These are phyloP conservation scores for Ensete glaucum DNA, from an alignment of 176 grass and related monocot genomes.

Conservation along the genomic window DNA sequence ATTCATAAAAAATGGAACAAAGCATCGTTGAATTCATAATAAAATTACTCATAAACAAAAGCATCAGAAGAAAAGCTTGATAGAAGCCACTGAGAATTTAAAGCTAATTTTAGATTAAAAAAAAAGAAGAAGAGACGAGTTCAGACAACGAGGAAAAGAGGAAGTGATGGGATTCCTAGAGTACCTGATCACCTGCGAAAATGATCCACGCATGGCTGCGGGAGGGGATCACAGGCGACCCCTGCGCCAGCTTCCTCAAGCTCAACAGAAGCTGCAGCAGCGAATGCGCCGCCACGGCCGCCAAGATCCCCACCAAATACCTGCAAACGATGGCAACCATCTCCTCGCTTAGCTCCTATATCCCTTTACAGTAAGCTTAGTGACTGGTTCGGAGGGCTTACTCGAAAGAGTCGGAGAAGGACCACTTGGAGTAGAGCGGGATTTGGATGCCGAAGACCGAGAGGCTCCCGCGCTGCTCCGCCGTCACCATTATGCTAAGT, in stretches of 20 bases:
- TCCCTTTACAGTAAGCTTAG: not conserved
- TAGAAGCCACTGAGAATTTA: too few relatives aligned
- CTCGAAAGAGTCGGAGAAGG: conserved; percentile 67
- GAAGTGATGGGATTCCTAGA: not conserved
- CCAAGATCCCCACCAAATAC: conserved; percentile 61
- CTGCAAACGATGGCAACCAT: conserved; percentile 18
- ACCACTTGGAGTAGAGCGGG: conserved; percentile 81
- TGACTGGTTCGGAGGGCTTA: conserved; percentile 22
- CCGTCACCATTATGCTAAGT: conserved; percentile 46
- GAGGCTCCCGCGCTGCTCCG: conserved; percentile 56
- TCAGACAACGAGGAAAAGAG: not conserved
- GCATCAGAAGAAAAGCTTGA: too few relatives aligned
- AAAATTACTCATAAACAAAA: too few relatives aligned
- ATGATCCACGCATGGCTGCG: conserved; percentile 54
- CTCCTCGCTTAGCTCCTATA: too few relatives aligned
- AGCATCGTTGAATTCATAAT: too few relatives aligned
- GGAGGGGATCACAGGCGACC: conserved; percentile 27
- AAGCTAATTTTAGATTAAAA: too few relatives aligned
- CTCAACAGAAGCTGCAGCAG: conserved; percentile 51
- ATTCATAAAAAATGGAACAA: too few relatives aligned
- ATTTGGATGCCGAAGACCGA: conserved; percentile 51
- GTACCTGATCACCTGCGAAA: conserved; percentile 73
- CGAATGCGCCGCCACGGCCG: conserved; percentile 49
- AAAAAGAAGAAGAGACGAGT: too few relatives aligned
- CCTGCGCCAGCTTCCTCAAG: conserved; percentile 45